phyloP scores from a whole-genome alignment of 164 flowering plant genomes.

The grape (Vitis vinifera) region DNA sequence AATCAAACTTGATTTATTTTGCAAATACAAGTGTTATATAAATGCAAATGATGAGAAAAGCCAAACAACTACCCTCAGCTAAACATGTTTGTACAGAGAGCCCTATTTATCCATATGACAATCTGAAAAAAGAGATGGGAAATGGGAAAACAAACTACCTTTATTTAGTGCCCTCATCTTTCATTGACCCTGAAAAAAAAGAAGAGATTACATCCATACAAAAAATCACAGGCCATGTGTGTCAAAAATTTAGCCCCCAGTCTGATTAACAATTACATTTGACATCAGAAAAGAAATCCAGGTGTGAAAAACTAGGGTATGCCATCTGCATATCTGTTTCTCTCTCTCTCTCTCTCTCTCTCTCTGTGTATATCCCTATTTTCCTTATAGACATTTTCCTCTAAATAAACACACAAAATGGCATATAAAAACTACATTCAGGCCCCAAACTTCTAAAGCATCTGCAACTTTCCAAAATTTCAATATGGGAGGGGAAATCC shows the following conservation, averaged over 20 bases:
- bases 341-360: background rate
- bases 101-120: too few species aligned
- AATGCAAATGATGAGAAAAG: too few species aligned
- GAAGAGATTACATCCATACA: background rate
- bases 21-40: too few species aligned
- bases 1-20: too few species aligned
- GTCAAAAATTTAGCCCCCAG: background rate
- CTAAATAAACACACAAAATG: background rate
- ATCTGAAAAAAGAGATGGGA: too few species aligned
- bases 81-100: too few species aligned
- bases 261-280: background rate
- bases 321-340: too few species aligned
- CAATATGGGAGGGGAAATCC: background rate
- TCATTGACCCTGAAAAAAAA: background rate
- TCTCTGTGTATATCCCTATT: background rate
- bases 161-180: too few species aligned
- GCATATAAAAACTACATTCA: background rate
- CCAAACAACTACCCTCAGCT: too few species aligned
- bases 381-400: background rate
- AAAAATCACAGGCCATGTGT: too few species aligned
- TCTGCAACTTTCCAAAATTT: background rate
- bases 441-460: background rate
- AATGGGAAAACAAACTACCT: too few species aligned
- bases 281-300: background rate
- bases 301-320: constrained; percentile 16